Evolutionary conservation across 2,329 filamentous ascomycete genomes (phyloP), one percentile per base, ranked within the genome.

Genomic region (Colletotrichum horii): DNA sequence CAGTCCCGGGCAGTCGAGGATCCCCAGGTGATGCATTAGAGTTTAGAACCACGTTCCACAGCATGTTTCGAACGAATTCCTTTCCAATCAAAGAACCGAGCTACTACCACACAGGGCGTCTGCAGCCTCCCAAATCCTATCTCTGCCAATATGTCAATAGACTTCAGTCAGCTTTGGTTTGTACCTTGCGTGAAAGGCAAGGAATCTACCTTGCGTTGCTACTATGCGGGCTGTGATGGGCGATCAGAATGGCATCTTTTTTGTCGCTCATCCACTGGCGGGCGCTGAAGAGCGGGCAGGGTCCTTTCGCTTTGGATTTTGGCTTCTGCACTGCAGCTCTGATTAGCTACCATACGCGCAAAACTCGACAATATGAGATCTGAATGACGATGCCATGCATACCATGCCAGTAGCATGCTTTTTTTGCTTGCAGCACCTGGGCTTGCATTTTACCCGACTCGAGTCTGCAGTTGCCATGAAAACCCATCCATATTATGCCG

Each of bases 1-100:
- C 61, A 26, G 55, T 67, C 72, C 62, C 19, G 68, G 22, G 36
- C 43, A 32, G 24, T 62, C 60, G 48, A 58, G 72, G 72, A 38
- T 66, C 30, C 61, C 68, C 55, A 30, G 55, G 62, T n/a, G 55
- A 34, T 22, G 28, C 15, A 38, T 66, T 72, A 75, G 61, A 72
- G 72, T 75, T 75, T 72, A 52, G 38, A 48, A 60, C 69, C 69
- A 75, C 69, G 69, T 75, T 75, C 72, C 72, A 72, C 69, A 55
- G 70, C 68, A 71, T 62, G 72, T 75, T 75, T 75, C 72, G 72
- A 75, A 62, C 68, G 68, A 71, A 38, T 38, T 72, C 38, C 72
- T 67, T 62, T 56, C 55, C 72, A 72, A 70, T 72, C 36, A 71
- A 43, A 22, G 56, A n/a, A 36, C 26, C 48, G 28, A 60, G 28